phyloP scores from a whole-genome alignment of 805 yeast species.

The Ogataea nakhonphanomensis region DNA sequence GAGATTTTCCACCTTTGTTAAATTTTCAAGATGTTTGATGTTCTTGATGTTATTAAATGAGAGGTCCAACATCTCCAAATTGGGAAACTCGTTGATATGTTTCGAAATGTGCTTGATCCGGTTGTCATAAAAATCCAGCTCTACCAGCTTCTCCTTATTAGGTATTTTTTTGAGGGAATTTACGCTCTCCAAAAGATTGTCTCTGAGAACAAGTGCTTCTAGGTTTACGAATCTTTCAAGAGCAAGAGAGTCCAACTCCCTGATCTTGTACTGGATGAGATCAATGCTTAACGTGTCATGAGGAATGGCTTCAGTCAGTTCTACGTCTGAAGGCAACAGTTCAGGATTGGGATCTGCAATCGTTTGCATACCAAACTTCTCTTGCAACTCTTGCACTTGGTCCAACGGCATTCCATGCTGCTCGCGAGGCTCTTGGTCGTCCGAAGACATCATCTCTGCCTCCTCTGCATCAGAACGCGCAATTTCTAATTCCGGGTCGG shows the following conservation, averaged over 20 bases:
- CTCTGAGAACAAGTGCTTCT: conserved; percentile 69
- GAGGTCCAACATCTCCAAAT: conserved; percentile 65
- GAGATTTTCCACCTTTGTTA: conserved; percentile 60
- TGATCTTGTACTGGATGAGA: conserved; percentile 66
- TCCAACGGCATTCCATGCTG: conserved; percentile 6
- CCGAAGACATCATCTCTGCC: conserved; percentile 5
- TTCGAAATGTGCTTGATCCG: conserved; percentile 82
- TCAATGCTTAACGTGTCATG: conserved; percentile 61
- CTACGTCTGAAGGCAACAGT: conserved; percentile 63
- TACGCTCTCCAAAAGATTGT: conserved; percentile 74
- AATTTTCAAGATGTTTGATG: conserved; percentile 69
- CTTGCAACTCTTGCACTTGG: conserved; percentile 17
- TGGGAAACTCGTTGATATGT: conserved; percentile 55
- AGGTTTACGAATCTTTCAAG: conserved; percentile 54
- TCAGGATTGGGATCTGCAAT: conserved; percentile 46
- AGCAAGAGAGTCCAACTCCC: conserved; percentile 57
- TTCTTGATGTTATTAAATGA: conserved; percentile 87
- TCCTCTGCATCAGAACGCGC: conserved; percentile 11
- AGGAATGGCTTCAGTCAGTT: conserved; percentile 53
- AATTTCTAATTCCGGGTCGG: neutral
- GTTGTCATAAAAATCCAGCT: conserved; percentile 89
- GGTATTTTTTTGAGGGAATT: conserved; percentile 58
- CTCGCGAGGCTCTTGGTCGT: conserved; percentile 1
- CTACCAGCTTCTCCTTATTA: conserved; percentile 56
- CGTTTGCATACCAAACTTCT: conserved; percentile 29